These are phyloP conservation scores for Orobanche coerulescens DNA, from an alignment of 257 asterid species.

Conservation along the genomic window DNA sequence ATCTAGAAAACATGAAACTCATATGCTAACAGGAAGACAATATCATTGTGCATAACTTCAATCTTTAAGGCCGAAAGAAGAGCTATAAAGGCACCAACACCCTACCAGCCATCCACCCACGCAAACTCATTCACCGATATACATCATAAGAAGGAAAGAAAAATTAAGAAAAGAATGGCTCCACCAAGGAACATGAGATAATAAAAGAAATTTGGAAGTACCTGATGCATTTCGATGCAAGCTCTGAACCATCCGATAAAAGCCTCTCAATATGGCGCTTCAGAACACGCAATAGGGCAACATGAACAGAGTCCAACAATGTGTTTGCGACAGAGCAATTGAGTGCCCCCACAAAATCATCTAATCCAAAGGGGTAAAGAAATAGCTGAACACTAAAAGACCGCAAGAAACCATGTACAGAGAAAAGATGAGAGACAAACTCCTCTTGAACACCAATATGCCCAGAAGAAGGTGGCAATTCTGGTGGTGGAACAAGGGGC, in stretches of 20 bases:
- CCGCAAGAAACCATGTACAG: constrained; percentile 66
- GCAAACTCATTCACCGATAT: neutral
- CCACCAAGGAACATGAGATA: too few relatives aligned
- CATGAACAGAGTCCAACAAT: constrained; percentile 75
- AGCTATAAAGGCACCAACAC: too few relatives aligned
- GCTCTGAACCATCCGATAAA: constrained; percentile 55
- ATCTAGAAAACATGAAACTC: neutral
- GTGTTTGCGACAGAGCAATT: constrained; percentile 62
- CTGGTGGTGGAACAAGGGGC: constrained; percentile 54
- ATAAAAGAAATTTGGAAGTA: constrained; percentile 27
- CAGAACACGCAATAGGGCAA: constrained; percentile 59
- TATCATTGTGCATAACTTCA: neutral
- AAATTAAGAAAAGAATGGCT: neutral
- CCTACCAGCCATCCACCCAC: too few relatives aligned
- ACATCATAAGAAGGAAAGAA: neutral
- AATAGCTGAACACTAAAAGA: constrained; percentile 63
- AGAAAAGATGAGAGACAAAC: constrained; percentile 56
- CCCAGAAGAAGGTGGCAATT: constrained; percentile 78
- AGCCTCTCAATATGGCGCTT: constrained; percentile 58
- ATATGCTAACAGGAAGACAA: too few relatives aligned
- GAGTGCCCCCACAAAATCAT: constrained; percentile 90
- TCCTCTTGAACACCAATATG: constrained; percentile 67
- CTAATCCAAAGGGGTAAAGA: constrained; percentile 69
- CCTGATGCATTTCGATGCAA: constrained; percentile 67
- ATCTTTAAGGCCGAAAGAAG: neutral